These are phyloP conservation scores for Plasmodium falciparum DNA, from an alignment of 169 alveolate species.

Conservation along the genomic window DNA sequence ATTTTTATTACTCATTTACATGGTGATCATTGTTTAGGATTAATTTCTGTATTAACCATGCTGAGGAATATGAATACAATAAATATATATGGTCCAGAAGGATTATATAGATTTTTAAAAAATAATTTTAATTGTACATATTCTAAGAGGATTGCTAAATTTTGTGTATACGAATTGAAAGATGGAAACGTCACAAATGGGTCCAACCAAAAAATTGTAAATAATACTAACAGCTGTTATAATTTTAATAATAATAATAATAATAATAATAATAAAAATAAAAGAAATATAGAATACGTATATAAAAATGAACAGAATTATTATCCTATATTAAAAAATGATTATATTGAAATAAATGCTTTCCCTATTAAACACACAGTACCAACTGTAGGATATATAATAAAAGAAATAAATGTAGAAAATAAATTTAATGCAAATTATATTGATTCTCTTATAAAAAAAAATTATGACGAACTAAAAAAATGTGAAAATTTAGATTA, in stretches of 20 bases:
- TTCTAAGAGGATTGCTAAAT: constrained; percentile 35
- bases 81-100: constrained; percentile 88
- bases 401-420: constrained; percentile 77
- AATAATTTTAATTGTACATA: constrained; percentile 20
- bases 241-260: neutral
- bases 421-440: constrained; percentile 79
- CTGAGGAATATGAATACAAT: constrained; percentile 28
- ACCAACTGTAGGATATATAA: constrained; percentile 89
- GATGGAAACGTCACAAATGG: neutral
- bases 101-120: constrained; percentile 73
- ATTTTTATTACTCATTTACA: constrained; percentile 89
- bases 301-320: constrained; percentile 66
- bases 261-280: neutral
- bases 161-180: constrained; percentile 25
- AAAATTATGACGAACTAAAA: constrained; percentile 65
- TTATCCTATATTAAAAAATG: constrained; percentile 77
- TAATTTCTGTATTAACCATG: constrained; percentile 83
- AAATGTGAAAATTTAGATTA: constrained; percentile 38
- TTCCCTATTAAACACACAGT: constrained; percentile 85
- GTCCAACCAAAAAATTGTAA: neutral
- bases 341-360: constrained; percentile 76
- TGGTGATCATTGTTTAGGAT: constrained; percentile 90
- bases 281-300: constrained; percentile 24
- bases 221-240: no score
- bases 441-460: constrained; percentile 74